Evolutionary conservation across 345 rosid species (phyloP).

Genomic region (Syzygium jambos): DNA sequence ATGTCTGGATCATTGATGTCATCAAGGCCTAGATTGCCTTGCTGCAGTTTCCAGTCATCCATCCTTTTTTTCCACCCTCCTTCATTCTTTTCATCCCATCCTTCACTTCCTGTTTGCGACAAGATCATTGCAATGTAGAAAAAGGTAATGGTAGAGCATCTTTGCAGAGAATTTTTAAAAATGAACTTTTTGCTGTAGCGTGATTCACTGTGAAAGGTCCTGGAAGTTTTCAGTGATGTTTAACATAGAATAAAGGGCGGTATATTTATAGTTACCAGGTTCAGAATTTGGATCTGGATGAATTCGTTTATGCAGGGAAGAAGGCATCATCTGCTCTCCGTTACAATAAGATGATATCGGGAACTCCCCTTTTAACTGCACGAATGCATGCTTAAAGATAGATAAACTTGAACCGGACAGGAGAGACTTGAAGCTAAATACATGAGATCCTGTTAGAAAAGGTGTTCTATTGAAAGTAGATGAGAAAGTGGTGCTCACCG

Average conservation of each 20-base stretch:
- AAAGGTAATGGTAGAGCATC: not conserved
- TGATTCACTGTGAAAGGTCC: not conserved
- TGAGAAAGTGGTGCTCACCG: conserved; percentile 25
- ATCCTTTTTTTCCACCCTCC: conserved; percentile 84
- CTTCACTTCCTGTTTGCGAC: conserved; percentile 43
- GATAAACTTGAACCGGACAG: not conserved
- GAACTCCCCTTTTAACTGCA: conserved; percentile 80
- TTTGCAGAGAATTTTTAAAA: not conserved
- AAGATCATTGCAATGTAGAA: not conserved
- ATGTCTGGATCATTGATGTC: conserved; percentile 59
- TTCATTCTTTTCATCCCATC: conserved; percentile 81
- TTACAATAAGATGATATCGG: conserved; percentile 52
- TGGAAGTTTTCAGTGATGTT: not conserved
- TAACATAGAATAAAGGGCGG: not conserved
- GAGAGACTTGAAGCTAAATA: not conserved
- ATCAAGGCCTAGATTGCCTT: conserved; percentile 77
- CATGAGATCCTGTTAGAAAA: not conserved
- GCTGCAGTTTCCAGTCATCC: conserved; percentile 96
- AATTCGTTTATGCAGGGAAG: conserved; percentile 73
- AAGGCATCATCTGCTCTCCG: conserved; percentile 47
- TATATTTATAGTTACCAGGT: conserved; percentile 33
- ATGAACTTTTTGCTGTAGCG: not conserved
- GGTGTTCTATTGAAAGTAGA: not conserved
- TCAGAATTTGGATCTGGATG: conserved; percentile 83
- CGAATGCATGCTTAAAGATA: not conserved